These are phyloP conservation scores for Candida montana DNA, from an alignment of 805 yeast genomes.

Conservation along the genomic window DNA sequence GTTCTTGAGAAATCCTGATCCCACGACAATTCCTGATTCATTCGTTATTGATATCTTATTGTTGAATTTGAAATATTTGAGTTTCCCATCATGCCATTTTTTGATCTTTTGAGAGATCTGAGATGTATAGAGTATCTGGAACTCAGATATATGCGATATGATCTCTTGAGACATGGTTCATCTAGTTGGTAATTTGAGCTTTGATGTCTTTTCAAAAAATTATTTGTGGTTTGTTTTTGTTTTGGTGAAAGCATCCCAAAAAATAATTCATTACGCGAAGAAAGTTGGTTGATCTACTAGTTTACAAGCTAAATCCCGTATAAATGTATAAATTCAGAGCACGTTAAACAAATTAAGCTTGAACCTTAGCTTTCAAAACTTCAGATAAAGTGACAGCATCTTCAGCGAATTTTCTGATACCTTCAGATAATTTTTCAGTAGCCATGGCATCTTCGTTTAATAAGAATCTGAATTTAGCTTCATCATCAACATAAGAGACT, in stretches of 20 bases:
- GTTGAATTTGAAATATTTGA: constrained; percentile 19
- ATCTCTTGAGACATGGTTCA: constrained; percentile 18
- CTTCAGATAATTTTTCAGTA: constrained; percentile 94
- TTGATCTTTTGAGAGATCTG: constrained; percentile 19
- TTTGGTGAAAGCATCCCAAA: too few relatives aligned
- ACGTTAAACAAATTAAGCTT: constrained; percentile 25
- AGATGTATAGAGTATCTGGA: constrained; percentile 17
- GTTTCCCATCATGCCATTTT: constrained; percentile 23
- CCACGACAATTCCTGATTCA: constrained; percentile 13
- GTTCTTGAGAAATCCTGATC: constrained; percentile 14
- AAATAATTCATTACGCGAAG: too few relatives aligned
- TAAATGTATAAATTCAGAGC: not conserved
- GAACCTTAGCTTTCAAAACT: constrained; percentile 55
- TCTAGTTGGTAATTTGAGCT: not conserved
- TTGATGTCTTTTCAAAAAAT: not conserved
- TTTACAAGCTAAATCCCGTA: too few relatives aligned
- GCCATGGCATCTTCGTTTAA: constrained; percentile 98
- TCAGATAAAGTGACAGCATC: constrained; percentile 79
- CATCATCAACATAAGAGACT: constrained; percentile 79
- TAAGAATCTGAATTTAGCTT: constrained; percentile 82
- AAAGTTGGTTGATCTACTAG: too few relatives aligned
- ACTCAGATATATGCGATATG: constrained; percentile 21
- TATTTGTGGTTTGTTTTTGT: not conserved
- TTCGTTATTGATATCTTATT: constrained; percentile 17
- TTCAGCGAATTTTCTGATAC: constrained; percentile 95